Conservation (phyloP, 768 basidiomycete species). For the Rubroboletus satanas region DNA sequence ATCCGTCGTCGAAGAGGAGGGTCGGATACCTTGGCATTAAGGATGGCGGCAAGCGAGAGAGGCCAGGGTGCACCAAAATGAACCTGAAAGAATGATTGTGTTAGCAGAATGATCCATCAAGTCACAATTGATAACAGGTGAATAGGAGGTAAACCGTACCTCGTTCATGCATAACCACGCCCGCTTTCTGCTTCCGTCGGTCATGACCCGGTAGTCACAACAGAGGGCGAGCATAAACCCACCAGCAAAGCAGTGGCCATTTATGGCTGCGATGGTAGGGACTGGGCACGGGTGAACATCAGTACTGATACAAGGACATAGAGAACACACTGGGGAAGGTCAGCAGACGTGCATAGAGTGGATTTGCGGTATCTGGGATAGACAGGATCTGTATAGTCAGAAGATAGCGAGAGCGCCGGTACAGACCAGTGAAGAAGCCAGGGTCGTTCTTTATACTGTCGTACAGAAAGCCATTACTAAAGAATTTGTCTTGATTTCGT, state of each 20-base stretch:
- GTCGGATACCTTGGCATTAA: conserved; percentile 62
- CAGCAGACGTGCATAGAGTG: conserved; percentile 62
- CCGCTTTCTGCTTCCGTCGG: conserved; percentile 68
- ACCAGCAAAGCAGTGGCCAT: conserved; percentile 84
- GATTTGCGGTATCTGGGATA: conserved; percentile 64
- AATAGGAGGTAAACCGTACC: conserved; percentile 33
- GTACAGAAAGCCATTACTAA: conserved; percentile 80
- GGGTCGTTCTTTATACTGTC: conserved; percentile 47
- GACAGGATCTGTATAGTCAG: conserved; percentile 1
- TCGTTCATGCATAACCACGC: conserved; percentile 95
- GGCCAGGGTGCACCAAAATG: conserved; percentile 85
- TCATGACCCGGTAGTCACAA: conserved; percentile 90
- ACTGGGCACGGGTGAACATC: conserved; percentile 41
- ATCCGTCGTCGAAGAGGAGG: conserved; percentile 62
- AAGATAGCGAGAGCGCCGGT: neutral
- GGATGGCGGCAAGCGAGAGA: conserved; percentile 59
- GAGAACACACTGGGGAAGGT: conserved; percentile 65
- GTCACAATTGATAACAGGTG: neutral
- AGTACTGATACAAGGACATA: neutral
- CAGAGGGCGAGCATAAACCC: conserved; percentile 74
- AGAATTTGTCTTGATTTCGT: conserved; percentile 79
- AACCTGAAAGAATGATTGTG: conserved; percentile 41
- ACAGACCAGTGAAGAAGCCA: conserved; percentile 63
- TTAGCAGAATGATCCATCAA: neutral
- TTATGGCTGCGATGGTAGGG: conserved; percentile 74